Conservation (phyloP, 1,284 basidiomycete genomes). For the Ceratobasidium sp. region DNA sequence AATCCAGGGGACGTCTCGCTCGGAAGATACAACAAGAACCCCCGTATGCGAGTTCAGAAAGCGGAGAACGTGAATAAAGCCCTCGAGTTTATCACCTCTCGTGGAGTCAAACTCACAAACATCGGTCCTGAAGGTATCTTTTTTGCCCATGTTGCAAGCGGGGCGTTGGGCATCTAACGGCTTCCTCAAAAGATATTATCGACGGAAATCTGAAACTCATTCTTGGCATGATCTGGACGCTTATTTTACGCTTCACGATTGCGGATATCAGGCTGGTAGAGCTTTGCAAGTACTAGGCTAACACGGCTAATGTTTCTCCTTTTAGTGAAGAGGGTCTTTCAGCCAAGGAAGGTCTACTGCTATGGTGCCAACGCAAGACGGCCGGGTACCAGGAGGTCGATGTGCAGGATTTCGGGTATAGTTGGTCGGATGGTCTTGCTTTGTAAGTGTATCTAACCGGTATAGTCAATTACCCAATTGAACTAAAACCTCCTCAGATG, state of each 20-base stretch:
- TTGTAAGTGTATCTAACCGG: conserved; percentile 65
- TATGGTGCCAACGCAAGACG: conserved; percentile 99
- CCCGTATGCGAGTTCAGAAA: conserved; percentile 93
- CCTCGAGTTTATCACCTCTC: conserved; percentile 90
- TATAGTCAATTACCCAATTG: conserved; percentile 30
- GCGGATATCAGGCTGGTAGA: conserved; percentile 90
- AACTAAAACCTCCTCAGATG: conserved; percentile 63
- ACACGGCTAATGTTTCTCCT: conserved; percentile 17
- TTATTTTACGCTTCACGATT: conserved; percentile 96
- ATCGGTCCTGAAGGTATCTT: conserved; percentile 88
- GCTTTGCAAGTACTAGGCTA: background rate
- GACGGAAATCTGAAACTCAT: conserved; percentile 98
- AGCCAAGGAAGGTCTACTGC: conserved; percentile 92
- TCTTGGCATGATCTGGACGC: conserved; percentile 98
- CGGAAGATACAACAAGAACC: conserved; percentile 89
- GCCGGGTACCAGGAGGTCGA: conserved; percentile 89
- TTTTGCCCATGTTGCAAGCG: background rate
- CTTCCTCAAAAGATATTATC: conserved; percentile 81
- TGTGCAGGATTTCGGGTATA: conserved; percentile 90
- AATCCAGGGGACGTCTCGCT: conserved; percentile 81
- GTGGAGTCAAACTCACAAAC: conserved; percentile 96
- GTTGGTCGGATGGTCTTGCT: conserved; percentile 94
- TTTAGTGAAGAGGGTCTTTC: conserved; percentile 95
- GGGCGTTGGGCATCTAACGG: background rate
- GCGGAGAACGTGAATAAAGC: conserved; percentile 98